Conservation (phyloP, 1,139 yeast genomes). For the Magnusiomyces suaveolens region DNA sequence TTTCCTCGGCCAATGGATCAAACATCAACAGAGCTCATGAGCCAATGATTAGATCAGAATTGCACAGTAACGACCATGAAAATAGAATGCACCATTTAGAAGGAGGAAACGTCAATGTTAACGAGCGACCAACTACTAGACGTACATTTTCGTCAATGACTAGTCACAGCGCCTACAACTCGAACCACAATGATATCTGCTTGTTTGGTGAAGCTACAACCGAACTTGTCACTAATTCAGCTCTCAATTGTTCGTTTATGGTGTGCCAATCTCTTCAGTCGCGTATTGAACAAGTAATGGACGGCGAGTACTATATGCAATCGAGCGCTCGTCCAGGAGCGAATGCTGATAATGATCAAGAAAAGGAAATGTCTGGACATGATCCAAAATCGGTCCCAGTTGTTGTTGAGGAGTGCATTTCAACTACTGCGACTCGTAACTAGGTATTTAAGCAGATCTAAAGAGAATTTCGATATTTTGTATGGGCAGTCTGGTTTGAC, state of each 20-base stretch:
- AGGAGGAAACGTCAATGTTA: not conserved
- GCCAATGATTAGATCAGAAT: too few relatives aligned
- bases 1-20: too few relatives aligned
- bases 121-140: not conserved
- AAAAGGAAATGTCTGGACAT: not conserved
- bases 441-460: too few relatives aligned
- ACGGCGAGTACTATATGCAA: not conserved
- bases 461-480: too few relatives aligned
- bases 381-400: not conserved
- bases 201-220: constrained; percentile 9
- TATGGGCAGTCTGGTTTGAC: too few relatives aligned
- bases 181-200: not conserved
- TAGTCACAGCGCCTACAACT: not conserved
- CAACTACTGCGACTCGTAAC: not conserved
- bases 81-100: too few relatives aligned
- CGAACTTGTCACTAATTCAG: constrained; percentile 5
- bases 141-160: not conserved
- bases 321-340: too few relatives aligned
- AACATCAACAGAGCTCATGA: too few relatives aligned
- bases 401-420: not conserved
- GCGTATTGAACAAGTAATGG: not conserved
- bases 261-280: constrained; percentile 4
- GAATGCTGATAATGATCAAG: not conserved
- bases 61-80: too few relatives aligned
- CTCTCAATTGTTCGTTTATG: constrained; percentile 6